Base-by-base conservation (phyloP, 345 rosid genomes). In the Syzygium aqueum region DNA sequence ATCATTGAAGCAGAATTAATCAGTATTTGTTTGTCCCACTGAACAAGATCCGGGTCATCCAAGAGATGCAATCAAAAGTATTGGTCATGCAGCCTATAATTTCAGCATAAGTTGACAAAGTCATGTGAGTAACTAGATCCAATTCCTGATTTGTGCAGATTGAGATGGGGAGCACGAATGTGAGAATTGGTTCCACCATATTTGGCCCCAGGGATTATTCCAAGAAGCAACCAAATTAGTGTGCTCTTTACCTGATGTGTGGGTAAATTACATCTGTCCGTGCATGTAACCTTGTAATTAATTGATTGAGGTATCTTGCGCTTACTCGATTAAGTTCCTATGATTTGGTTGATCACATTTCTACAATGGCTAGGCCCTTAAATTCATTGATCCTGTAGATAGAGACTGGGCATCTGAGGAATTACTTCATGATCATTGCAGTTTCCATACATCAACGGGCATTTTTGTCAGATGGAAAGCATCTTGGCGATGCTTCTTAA, bases 151-250 rank as follows among this genome's bases (percentile, higher is more conserved):
- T 80, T 49, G 49, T 92, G 90, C 98, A 96, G 98, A 96, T 96
- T 89, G 97, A 96, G 91, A 94, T 92, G 98, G 98, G 97, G 63
- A 97, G 98, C 87, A 95, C 96, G 77, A 96, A 90, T 87, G 99
- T 97, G 90, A 94, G 99, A 91, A 87, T 97, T 40, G 99, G 99
- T 82, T 96, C 99, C 22, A 94, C 98, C 84, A 96, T 97, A 87
- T 97, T 96, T 49, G 98, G 98, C 77, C 97, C 98, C 33, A 92
- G 98, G 90, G 96, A 94, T 27, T 97, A 95, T 85, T 77, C 94
- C 13, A 92, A 93, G 92, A 92, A 91, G 90, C 89, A 6, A 56
- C 85, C 87, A 0, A 88, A 87, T 53, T 92, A 89, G 86, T 51
- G 40, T 37, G 87, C 52, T 85, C 80, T 73, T 19, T 73, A 37